Base-by-base conservation (phyloP, 2,329 filamentous ascomycete genomes). In the Sclerotinia subarctica region DNA sequence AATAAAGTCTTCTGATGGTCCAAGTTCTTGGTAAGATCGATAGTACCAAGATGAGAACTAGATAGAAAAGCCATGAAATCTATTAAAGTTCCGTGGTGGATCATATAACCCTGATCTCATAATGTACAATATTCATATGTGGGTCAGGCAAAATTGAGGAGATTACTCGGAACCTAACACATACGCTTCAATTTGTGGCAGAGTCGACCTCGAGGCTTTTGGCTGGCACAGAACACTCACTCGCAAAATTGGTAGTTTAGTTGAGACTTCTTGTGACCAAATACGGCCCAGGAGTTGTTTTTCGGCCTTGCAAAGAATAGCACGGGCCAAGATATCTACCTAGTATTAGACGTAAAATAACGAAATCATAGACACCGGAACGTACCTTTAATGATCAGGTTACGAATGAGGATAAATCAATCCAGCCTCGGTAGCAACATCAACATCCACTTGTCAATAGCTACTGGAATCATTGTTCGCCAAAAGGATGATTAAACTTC, bases 401-500 rank as follows among this genome's bases (percentile, higher is more conserved):
- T 38, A 38, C 59, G 15, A 62, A 38, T 26, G 46, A 21, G 32
- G 46, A 17, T 15, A 13, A 2, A 17, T 44, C 24, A 5, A 35
- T 42, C n/a, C 26, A 52, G 38, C 47, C 49, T 44, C 35, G 35
- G 49, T 54, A 42, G 44, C 26, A 38, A 17, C 13, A 26, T 19
- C 24, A 21, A 38, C 19, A 8, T 19, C 46, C 35, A 47, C 29
- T 21, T 42, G 42, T 35, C 24, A 26, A 15, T 54, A 47, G 35
- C 32, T 62, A 29, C 29, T 6, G 32, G n/a, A 51, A 59, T 63
- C n/a, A 70, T 59, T 73, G 83, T 74, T 90, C 90, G 0, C 95
- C 95, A 82, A 98, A 98, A 0, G 94, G 94, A 80, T 97, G 92
- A 78, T 99, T 99, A 78, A 98, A 99, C 81, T 99, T 99, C 73